A percentile compares a stretch with the other conserved stretches of the same genome.
Conservation (phyloP, 768 basidiomycete genomes). For the Podaxis sp. region DNA sequence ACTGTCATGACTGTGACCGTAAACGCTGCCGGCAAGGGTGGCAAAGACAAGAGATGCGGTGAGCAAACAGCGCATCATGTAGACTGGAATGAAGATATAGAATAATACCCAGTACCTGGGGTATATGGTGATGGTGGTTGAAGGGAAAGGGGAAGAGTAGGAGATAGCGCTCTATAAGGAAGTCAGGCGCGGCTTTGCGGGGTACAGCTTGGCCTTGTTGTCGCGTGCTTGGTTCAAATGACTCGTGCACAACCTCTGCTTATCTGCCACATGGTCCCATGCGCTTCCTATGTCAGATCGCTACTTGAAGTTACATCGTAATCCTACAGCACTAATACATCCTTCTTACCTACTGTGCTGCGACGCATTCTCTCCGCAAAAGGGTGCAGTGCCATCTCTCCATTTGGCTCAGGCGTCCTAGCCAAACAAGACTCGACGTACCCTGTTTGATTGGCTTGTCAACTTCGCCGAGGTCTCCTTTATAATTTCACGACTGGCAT, state of each 20-base stretch:
- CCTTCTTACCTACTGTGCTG: too few species aligned
- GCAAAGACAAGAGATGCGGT: conserved; percentile 58
- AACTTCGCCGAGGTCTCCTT: neutral
- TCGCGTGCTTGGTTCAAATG: neutral
- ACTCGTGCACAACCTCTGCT: neutral
- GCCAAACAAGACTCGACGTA: neutral
- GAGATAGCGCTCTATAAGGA: conserved; percentile 14
- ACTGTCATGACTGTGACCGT: conserved; percentile 36
- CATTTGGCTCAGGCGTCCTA: neutral
- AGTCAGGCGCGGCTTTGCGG: neutral
- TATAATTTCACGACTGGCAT: neutral
- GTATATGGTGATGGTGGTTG: conserved; percentile 1
- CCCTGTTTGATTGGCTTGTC: neutral
- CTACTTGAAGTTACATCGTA: neutral
- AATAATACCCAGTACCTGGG: neutral
- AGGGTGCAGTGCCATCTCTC: neutral
- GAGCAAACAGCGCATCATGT: conserved; percentile 58
- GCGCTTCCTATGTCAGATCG: neutral
- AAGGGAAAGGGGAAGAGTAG: neutral
- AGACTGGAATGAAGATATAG: conserved; percentile 3
- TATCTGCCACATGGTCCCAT: neutral
- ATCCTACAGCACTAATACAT: neutral
- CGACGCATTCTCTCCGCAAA: neutral
- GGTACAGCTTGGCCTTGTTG: conserved; percentile 9
- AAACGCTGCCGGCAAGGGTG: conserved; percentile 52